Evolutionary conservation across 331 rosid genomes (phyloP).

Genomic region (Pyrus hybrid): DNA sequence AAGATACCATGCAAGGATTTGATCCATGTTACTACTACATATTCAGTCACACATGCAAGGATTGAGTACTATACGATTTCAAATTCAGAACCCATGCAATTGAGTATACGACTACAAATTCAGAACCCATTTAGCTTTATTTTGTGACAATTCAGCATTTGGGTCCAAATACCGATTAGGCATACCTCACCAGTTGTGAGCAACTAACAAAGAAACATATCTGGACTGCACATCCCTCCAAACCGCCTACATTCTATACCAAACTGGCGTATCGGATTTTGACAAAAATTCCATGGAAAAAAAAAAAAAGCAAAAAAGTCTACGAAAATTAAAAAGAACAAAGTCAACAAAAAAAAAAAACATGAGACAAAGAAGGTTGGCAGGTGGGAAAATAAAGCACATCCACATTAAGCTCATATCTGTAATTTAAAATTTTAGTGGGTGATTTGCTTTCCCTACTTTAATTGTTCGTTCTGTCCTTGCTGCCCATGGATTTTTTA

Average conservation of each 20-base stretch:
- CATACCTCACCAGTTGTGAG: neutral
- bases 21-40: neutral
- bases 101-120: neutral
- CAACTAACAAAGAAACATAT: neutral
- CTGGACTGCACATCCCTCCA: neutral
- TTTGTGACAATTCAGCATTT: neutral
- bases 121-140: neutral
- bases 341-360: neutral
- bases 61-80: neutral
- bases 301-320: neutral
- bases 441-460: slow-evolving; percentile 3
- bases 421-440: slow-evolving; percentile 33
- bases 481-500: neutral
- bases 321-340: neutral
- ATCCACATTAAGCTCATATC: slow-evolving; percentile 10
- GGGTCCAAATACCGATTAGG: neutral
- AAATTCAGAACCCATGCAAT: neutral
- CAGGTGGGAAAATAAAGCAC: neutral
- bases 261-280: neutral
- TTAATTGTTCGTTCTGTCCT: neutral
- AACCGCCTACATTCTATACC: too few species aligned
- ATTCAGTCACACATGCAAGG: neutral
- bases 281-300: neutral
- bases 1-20: neutral
- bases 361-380: neutral